Conservation (phyloP, 805 yeast genomes). For the Suhomyces xylopsoci region DNA sequence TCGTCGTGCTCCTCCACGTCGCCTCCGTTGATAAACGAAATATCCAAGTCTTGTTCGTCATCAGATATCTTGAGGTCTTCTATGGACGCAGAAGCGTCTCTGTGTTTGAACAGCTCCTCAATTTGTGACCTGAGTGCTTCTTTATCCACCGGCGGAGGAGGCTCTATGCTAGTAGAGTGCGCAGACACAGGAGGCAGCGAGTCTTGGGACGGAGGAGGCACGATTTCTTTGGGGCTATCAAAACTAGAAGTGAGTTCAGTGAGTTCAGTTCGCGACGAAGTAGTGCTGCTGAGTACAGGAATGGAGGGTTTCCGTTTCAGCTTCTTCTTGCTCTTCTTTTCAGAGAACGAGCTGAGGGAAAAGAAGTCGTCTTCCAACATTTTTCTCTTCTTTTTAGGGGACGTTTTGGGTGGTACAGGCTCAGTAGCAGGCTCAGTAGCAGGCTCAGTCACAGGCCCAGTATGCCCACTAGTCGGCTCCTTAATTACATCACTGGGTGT, state of each 20-base stretch:
- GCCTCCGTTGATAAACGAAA: slow-evolving; percentile 3
- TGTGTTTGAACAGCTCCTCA: not conserved
- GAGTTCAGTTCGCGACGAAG: not conserved
- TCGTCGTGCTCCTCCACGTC: slow-evolving; percentile 1
- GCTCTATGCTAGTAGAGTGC: not conserved
- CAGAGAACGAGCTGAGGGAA: slow-evolving; percentile 9
- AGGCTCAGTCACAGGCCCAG: too few species aligned
- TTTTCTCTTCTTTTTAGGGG: slow-evolving; percentile 10
- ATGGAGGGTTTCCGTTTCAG: slow-evolving; percentile 4
- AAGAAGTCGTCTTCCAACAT: slow-evolving; percentile 15
- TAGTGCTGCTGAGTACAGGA: not conserved
- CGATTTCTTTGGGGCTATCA: not conserved
- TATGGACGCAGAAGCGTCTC: not conserved
- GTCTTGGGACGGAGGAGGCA: not conserved
- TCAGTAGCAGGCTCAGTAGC: not conserved
- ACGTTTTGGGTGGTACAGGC: not conserved
- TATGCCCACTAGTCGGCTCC: not conserved
- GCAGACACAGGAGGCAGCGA: not conserved
- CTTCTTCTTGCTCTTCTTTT: slow-evolving; percentile 3
- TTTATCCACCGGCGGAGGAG: not conserved
- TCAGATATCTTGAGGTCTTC: slow-evolving; percentile 2
- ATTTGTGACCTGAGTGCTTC: not conserved
- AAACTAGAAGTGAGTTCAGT: not conserved
- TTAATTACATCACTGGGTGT: not conserved
- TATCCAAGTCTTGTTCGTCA: slow-evolving; percentile 12